Evolutionary conservation across 352 stramenopile genomes (phyloP).

Genomic region (Pythium plurisporium): DNA sequence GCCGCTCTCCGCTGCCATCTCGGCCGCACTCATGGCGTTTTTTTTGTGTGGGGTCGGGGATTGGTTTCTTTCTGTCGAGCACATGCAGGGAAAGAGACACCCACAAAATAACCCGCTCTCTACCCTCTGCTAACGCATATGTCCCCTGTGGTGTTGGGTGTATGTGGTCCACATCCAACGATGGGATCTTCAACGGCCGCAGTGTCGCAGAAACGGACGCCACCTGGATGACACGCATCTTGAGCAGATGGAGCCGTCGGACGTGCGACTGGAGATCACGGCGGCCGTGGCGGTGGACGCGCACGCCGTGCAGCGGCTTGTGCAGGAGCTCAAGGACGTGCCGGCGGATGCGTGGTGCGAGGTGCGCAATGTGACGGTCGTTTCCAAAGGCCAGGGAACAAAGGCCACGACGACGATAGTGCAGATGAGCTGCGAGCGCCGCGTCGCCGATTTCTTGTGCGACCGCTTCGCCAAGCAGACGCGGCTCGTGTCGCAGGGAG

Average conservation of each 20-base stretch:
- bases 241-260: constrained; percentile 14
- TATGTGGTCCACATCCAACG: constrained; percentile 4
- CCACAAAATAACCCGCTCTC: constrained; percentile 26
- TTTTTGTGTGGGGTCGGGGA: background rate
- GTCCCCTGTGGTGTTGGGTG: background rate
- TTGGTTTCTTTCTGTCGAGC: constrained; percentile 16
- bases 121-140: constrained; percentile 7
- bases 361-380: constrained; percentile 29
- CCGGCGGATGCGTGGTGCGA: constrained; percentile 47
- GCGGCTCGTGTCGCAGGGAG: constrained; percentile 38
- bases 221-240: background rate
- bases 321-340: constrained; percentile 46
- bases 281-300: constrained; percentile 28
- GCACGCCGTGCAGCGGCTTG: constrained; percentile 30
- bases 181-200: constrained; percentile 13
- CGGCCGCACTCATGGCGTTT: constrained; percentile 11
- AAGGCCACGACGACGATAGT: constrained; percentile 12
- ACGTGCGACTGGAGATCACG: constrained; percentile 49
- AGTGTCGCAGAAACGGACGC: background rate
- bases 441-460: constrained; percentile 54
- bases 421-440: constrained; percentile 39
- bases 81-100: background rate
- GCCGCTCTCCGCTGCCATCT: constrained; percentile 20
- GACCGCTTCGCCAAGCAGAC: constrained; percentile 45
- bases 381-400: too few relatives aligned